Base-by-base conservation (phyloP, 2,329 filamentous ascomycete genomes). In the Mariannaea sp. region DNA sequence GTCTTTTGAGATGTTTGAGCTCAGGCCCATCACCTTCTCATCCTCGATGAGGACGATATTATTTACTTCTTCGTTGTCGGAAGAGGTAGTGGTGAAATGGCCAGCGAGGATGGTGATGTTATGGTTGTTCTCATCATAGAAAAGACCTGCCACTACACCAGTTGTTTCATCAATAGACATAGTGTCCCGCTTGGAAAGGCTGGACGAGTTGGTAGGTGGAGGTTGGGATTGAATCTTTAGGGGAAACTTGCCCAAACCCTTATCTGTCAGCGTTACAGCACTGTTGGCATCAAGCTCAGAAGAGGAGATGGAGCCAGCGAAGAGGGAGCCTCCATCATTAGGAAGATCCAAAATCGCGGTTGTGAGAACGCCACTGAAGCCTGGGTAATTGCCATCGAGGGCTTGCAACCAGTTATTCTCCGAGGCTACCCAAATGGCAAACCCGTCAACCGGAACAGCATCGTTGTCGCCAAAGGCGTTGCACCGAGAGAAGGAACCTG, bases 401-500 rank as follows among this genome's bases (percentile, higher is more conserved):
- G 95, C 94, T 67, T 91, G 85, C 13, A 99, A 78, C 94, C 94
- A 99, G 68, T 94, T 94, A 53, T 80, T 81, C 57, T 82, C 79
- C 3, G 92, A 95, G 3, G 90, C 90, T 7, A 97, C 87, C 94
- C 94, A 99, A 30, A 97, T 79, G 12, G 91, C 93, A 65, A 99
- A 91, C 2, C 92, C 92, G 44, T 84, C 73, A 1, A 86, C 88
- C 7, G 80, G 65, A 22, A 86, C 79, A 8, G 84, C 81, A 6
- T 79, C 71, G 60, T 86, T 86, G 58, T 78, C 77, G 29, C 77
- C 84, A 62, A 91, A 93, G 0, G 80, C 82, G 22, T 87, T 80
- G 56, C 96, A 84, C 48, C 85, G 77, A 13, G 82, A 80, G 70
- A 99, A 99, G 55, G 84, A 79, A 5, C 94, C 94, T 42, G 86